These are phyloP conservation scores for Podila minutissima DNA, from an alignment of 192 early-diverging fungal species.

Conservation along the genomic window DNA sequence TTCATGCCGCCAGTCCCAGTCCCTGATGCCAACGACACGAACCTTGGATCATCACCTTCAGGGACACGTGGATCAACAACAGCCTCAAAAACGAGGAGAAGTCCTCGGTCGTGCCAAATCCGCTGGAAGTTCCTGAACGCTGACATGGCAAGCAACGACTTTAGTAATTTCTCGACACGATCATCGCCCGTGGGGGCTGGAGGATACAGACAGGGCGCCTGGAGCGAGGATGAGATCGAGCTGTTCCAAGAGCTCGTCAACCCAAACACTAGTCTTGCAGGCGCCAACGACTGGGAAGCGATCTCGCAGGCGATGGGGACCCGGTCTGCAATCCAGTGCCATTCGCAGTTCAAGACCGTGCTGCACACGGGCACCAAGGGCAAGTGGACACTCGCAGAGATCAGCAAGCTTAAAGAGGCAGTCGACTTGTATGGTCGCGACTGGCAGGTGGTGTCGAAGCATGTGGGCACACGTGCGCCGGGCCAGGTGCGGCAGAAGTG, in stretches of 20 bases:
- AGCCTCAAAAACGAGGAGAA: constrained; percentile 6
- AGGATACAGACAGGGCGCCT: constrained; percentile 13
- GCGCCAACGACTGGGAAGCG: constrained; percentile 26
- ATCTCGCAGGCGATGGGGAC: constrained; percentile 29
- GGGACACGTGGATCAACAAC: not conserved
- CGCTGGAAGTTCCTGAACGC: constrained; percentile 26
- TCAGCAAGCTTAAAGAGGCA: constrained; percentile 21
- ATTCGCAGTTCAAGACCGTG: constrained; percentile 37
- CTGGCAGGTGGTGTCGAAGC: constrained; percentile 25
- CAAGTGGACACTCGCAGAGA: constrained; percentile 32
- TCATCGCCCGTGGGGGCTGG: not conserved
- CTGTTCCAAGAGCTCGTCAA: constrained; percentile 26
- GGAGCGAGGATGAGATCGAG: constrained; percentile 25
- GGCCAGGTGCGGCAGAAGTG: constrained; percentile 34
- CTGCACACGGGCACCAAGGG: constrained; percentile 38
- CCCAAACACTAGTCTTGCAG: not conserved
- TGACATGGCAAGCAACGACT: not conserved
- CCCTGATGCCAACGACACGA: not conserved
- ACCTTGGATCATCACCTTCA: not conserved
- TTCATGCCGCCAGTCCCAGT: not conserved
- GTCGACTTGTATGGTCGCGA: constrained; percentile 14
- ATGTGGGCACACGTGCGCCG: constrained; percentile 24
- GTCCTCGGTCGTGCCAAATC: constrained; percentile 33
- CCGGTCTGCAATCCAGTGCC: constrained; percentile 26
- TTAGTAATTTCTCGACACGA: not conserved